Conservation (phyloP, 768 basidiomycete genomes). For the Nidularia pulvinata region DNA sequence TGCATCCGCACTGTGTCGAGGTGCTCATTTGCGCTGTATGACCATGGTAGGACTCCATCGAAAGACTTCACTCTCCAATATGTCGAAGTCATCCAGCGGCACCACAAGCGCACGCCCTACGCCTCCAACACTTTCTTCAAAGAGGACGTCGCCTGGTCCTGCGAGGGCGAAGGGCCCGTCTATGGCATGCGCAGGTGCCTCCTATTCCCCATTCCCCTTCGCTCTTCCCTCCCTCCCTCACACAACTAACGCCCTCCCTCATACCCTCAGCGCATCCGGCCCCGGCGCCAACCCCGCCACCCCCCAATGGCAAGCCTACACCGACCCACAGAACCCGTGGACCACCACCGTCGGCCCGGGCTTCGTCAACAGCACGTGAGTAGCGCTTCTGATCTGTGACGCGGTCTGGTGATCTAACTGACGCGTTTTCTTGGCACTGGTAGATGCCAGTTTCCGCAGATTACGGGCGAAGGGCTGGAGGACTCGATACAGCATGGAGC, state of each 20-base stretch:
- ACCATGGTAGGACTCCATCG: constrained; percentile 27
- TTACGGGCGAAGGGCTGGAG: constrained; percentile 39
- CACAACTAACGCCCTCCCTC: constrained; percentile 5
- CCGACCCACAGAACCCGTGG: constrained; percentile 38
- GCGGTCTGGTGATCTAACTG: background rate
- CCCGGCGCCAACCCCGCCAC: background rate
- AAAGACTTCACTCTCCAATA: constrained; percentile 35
- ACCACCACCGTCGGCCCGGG: constrained; percentile 38
- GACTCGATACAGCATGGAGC: constrained; percentile 43
- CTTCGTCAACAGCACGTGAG: constrained; percentile 40
- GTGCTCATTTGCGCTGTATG: background rate
- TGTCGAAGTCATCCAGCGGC: constrained; percentile 51
- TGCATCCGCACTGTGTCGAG: no score
- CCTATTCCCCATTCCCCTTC: background rate
- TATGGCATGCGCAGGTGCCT: constrained; percentile 25
- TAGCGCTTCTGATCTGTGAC: background rate
- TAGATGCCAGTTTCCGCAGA: constrained; percentile 51
- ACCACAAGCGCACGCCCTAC: constrained; percentile 55
- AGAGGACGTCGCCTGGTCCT: constrained; percentile 44
- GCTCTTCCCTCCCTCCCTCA: no score
- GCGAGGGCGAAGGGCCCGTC: constrained; percentile 36
- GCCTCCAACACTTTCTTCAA: constrained; percentile 48
- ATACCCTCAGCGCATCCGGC: constrained; percentile 4
- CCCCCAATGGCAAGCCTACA: constrained; percentile 41
- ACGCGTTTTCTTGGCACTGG: background rate